A percentile compares a stretch with the other conserved stretches of the same genome.
Evolutionary conservation across 306 rosid species (phyloP).

Genomic region (Canavalia ensiformis): DNA sequence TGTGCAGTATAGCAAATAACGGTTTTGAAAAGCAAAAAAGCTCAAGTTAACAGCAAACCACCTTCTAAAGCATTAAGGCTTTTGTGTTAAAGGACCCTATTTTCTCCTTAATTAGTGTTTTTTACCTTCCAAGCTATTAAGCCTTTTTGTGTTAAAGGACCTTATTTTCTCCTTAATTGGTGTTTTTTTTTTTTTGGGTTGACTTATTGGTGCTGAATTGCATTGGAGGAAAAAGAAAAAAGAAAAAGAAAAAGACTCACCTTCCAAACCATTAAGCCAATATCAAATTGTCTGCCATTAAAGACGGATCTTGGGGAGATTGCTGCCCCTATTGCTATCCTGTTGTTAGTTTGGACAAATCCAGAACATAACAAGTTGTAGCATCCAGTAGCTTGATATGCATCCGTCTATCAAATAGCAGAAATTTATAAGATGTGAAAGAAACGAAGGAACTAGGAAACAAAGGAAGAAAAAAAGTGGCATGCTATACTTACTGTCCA

Average conservation of each 20-base stretch:
- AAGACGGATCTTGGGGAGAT: constrained; percentile 89
- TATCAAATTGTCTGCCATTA: constrained; percentile 90
- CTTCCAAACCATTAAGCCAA: constrained; percentile 98
- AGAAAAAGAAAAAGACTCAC: constrained; percentile 51
- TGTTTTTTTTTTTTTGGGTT: constrained; percentile 30
- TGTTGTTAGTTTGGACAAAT: constrained; percentile 95
- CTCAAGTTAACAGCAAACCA: constrained; percentile 24
- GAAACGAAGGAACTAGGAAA: neutral
- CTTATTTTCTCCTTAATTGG: constrained; percentile 44
- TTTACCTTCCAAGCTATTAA: constrained; percentile 18
- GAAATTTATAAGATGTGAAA: neutral
- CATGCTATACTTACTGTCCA: constrained; percentile 85
- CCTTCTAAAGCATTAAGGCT: constrained; percentile 35
- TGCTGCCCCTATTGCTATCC: constrained; percentile 96
- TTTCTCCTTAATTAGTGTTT: constrained; percentile 38
- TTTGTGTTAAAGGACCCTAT: neutral
- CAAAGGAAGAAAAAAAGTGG: neutral
- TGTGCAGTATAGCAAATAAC: constrained; percentile 39
- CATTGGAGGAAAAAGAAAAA: neutral
- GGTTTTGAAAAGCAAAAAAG: constrained; percentile 42
- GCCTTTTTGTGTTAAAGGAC: constrained; percentile 20
- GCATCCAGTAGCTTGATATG: constrained; percentile 98
- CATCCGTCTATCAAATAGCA: constrained; percentile 76
- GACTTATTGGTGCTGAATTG: constrained; percentile 29
- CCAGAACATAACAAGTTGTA: constrained; percentile 97